Conservation (phyloP, 2,329 filamentous ascomycete species). For the Trichoderma brevicompactum region DNA sequence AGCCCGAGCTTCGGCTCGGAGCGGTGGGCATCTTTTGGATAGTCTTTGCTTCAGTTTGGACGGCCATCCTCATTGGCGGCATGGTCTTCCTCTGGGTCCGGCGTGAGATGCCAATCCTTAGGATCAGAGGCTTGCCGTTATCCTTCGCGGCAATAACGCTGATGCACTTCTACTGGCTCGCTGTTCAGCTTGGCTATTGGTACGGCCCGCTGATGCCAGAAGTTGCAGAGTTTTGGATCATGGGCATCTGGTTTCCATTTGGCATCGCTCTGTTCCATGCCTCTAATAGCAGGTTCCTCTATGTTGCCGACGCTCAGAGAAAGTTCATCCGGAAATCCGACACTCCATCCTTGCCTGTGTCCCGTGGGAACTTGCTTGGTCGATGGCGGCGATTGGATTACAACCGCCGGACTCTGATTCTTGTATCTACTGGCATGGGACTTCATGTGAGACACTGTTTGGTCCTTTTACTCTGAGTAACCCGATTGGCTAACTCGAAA, state of each 20-base stretch:
- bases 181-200: constrained; percentile 46
- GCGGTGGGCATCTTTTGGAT: constrained; percentile 49
- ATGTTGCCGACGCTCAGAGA: constrained; percentile 60
- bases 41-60: constrained; percentile 46
- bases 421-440: constrained; percentile 58
- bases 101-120: constrained; percentile 47
- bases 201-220: constrained; percentile 52
- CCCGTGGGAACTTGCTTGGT: constrained; percentile 40
- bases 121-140: constrained; percentile 47
- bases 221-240: constrained; percentile 66
- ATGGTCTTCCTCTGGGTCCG: constrained; percentile 48
- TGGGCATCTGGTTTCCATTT: constrained; percentile 67
- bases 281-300: constrained; percentile 63
- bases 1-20: constrained; percentile 43
- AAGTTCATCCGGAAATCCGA: constrained; percentile 41
- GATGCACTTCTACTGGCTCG: constrained; percentile 51
- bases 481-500: background rate
- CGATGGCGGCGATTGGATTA: constrained; percentile 50
- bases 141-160: constrained; percentile 48
- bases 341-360: constrained; percentile 23
- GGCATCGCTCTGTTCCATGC: constrained; percentile 70
- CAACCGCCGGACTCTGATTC: constrained; percentile 53
- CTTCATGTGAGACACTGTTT: constrained; percentile 54
- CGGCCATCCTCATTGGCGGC: constrained; percentile 44
- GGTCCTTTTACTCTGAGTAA: background rate